phyloP scores from a whole-genome alignment of 306 rosid species.

The Vigna trinervia region DNA sequence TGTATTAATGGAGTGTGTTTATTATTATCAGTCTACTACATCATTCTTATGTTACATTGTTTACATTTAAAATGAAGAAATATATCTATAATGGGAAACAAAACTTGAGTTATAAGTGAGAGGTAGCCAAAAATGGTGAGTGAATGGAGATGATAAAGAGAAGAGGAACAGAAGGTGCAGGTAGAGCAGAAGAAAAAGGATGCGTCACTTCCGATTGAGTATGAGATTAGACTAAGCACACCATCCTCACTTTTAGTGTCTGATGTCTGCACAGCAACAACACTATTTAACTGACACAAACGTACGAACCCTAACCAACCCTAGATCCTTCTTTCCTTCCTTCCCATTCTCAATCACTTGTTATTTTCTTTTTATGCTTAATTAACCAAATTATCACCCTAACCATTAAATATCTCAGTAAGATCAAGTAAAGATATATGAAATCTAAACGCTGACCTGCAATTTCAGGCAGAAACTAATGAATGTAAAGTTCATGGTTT shows the following conservation, averaged over 20 bases:
- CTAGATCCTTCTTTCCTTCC: constrained; percentile 9
- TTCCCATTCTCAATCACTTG: not conserved
- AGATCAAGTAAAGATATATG: not conserved
- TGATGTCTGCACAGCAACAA: constrained; percentile 17
- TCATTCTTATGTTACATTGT: too few species aligned
- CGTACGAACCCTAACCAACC: constrained; percentile 4
- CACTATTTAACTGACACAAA: constrained; percentile 30
- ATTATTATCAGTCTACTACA: too few species aligned
- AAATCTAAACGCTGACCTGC: constrained; percentile 24
- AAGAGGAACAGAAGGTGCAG: not conserved
- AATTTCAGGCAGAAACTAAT: constrained; percentile 19
- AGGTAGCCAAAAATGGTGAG: not conserved
- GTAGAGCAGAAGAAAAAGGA: constrained; percentile 21
- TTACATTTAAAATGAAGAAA: too few species aligned
- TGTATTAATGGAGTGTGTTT: too few species aligned
- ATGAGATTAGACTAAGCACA: constrained; percentile 41
- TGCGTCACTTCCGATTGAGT: constrained; percentile 39
- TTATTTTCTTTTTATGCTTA: not conserved
- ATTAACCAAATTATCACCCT: not conserved
- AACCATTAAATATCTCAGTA: not conserved
- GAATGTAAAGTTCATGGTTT: not conserved
- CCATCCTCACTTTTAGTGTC: constrained; percentile 39
- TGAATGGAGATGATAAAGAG: not conserved
- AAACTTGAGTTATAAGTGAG: not conserved
- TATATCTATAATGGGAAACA: too few species aligned